Evolutionary conservation across 2,329 filamentous ascomycete species (phyloP).

Genomic region (Xylaria hypoxylon): DNA sequence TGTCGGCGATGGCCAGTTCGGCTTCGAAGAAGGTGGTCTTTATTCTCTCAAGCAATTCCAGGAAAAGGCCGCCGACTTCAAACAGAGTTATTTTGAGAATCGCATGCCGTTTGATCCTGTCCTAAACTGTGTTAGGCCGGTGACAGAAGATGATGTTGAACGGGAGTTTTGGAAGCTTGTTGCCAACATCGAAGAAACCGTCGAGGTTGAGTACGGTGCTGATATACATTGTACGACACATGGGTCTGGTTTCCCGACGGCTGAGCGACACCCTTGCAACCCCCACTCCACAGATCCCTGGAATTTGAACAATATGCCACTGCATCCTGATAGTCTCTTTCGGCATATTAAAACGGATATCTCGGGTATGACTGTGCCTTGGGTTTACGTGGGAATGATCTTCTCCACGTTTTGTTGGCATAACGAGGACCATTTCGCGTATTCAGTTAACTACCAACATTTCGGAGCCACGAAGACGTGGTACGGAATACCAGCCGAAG

Average conservation of each 20-base stretch:
- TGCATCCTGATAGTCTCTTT: conserved; percentile 92
- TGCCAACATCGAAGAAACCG: conserved; percentile 91
- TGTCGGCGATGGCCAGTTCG: conserved; percentile 95
- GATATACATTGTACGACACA: conserved; percentile 99
- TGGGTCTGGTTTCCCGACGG: conserved; percentile 94
- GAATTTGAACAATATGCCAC: conserved; percentile 94
- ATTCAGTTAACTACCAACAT: conserved; percentile 98
- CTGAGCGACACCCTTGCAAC: conserved; percentile 89
- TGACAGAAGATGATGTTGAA: conserved; percentile 96
- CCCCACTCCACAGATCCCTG: conserved; percentile 90
- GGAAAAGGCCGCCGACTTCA: conserved; percentile 94
- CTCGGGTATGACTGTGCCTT: conserved; percentile 98
- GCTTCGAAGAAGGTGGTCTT: conserved; percentile 94
- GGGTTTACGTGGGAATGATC: conserved; percentile 99
- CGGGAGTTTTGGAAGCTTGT: conserved; percentile 97
- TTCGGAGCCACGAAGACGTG: conserved; percentile 98
- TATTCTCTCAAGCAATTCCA: conserved; percentile 97
- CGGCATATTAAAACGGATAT: conserved; percentile 98
- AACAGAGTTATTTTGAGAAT: conserved; percentile 90
- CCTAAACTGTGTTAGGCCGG: conserved; percentile 80
- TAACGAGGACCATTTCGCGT: conserved; percentile 97
- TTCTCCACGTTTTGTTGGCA: conserved; percentile 99
- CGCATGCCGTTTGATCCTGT: conserved; percentile 90
- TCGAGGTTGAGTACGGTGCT: conserved; percentile 97
- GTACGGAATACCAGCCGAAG: conserved; percentile 96